A percentile compares a stretch with the other conserved stretches of the same genome.
Evolutionary conservation across 169 alveolate species (phyloP).

Genomic region (Cryptosporidium sp.): DNA sequence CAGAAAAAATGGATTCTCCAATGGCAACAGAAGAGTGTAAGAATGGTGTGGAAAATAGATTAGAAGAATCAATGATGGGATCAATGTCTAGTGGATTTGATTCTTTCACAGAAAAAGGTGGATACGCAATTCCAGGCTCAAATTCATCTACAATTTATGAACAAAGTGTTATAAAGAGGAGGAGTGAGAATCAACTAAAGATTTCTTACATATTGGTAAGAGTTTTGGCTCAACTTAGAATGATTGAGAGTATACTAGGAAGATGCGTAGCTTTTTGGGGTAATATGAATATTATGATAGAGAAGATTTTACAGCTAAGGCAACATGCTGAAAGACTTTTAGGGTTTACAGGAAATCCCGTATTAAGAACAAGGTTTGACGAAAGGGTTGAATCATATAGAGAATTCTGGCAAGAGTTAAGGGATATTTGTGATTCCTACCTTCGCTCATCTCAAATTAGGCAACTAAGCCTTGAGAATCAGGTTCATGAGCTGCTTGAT

Average conservation of each 20-base stretch:
- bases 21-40: background rate
- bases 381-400: slow-evolving; percentile 64
- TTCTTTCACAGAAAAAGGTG: background rate
- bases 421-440: slow-evolving; percentile 68
- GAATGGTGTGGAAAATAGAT: background rate
- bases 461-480: slow-evolving; percentile 52
- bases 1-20: background rate
- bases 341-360: slow-evolving; percentile 68
- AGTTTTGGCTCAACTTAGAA: slow-evolving; percentile 69
- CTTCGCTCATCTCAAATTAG: slow-evolving; percentile 32
- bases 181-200: slow-evolving; percentile 46
- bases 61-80: background rate
- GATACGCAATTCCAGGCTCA: background rate
- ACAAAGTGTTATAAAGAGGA: background rate
- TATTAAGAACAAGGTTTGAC: slow-evolving; percentile 64
- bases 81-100: background rate
- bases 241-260: slow-evolving; percentile 68
- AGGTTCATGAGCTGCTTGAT: slow-evolving; percentile 55
- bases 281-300: slow-evolving; percentile 68
- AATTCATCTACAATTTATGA: slow-evolving; percentile 6
- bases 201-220: slow-evolving; percentile 55
- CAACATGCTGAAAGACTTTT: slow-evolving; percentile 68
- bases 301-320: slow-evolving; percentile 48
- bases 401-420: slow-evolving; percentile 53
- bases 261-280: slow-evolving; percentile 76